Percentiles rank a stretch among this genome's conserved stretches.
phyloP scores from a whole-genome alignment of 371 early-diverging fungal genomes.

The Lichtheimia corymbifera region DNA sequence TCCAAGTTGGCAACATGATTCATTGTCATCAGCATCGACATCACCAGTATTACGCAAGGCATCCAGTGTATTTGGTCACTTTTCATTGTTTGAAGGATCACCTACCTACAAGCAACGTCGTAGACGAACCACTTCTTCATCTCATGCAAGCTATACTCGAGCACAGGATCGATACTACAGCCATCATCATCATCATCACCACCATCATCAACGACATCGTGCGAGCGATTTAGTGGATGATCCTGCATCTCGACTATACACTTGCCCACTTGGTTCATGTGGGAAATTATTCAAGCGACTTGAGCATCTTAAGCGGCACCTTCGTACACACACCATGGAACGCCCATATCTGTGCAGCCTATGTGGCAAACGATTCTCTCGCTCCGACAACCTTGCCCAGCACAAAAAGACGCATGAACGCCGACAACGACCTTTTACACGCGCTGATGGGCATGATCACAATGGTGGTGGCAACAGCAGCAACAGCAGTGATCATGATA shows the following conservation, averaged over 20 bases:
- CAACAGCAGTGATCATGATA: slow-evolving; percentile 1
- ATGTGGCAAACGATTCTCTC: slow-evolving; percentile 82
- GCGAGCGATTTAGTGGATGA: slow-evolving; percentile 4
- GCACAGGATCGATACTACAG: not conserved
- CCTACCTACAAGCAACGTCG: slow-evolving; percentile 77
- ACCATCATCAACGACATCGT: not conserved
- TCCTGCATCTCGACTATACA: slow-evolving; percentile 15
- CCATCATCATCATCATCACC: not conserved
- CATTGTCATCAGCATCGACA: no score
- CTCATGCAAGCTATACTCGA: not conserved
- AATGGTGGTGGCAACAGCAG: slow-evolving; percentile 2
- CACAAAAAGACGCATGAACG: slow-evolving; percentile 79
- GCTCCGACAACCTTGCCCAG: slow-evolving; percentile 82
- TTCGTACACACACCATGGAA: slow-evolving; percentile 56
- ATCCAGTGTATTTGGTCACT: slow-evolving; percentile 55
- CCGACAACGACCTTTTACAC: slow-evolving; percentile 8
- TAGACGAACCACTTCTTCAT: slow-evolving; percentile 35
- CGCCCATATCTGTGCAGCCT: slow-evolving; percentile 71
- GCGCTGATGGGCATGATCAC: slow-evolving; percentile 5
- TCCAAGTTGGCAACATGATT: no score
- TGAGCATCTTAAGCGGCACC: slow-evolving; percentile 81
- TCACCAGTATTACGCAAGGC: slow-evolving; percentile 22
- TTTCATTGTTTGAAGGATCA: slow-evolving; percentile 70
- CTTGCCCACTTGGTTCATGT: slow-evolving; percentile 46
- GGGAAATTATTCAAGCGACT: slow-evolving; percentile 77